A percentile compares a stretch with the other conserved stretches of the same genome.
phyloP scores from a whole-genome alignment of 129 eudicot genomes.

The Cynara cardunculus region DNA sequence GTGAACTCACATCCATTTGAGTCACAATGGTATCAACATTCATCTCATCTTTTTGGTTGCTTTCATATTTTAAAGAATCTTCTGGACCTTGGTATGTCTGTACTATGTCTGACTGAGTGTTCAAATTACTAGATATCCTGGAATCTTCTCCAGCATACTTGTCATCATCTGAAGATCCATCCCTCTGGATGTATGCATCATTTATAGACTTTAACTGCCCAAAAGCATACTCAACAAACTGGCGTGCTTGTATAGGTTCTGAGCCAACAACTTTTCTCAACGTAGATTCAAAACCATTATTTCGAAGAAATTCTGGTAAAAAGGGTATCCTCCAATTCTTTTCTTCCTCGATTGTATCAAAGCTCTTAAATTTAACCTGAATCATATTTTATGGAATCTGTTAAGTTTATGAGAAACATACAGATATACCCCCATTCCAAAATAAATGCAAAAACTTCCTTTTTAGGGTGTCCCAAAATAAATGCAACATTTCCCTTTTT shows the following conservation, averaged over 20 bases:
- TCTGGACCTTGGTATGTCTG: conserved; percentile 12
- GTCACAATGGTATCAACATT: conserved; percentile 22
- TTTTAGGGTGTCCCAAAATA: neutral
- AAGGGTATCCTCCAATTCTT: conserved; percentile 77
- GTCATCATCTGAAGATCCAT: conserved; percentile 21
- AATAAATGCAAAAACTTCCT: neutral
- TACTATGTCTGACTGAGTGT: conserved; percentile 15
- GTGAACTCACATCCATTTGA: conserved; percentile 28
- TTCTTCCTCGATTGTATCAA: conserved; percentile 71
- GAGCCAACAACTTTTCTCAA: conserved; percentile 71
- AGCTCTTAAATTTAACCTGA: conserved; percentile 83
- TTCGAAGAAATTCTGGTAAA: conserved; percentile 71
- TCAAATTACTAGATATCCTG: conserved; percentile 6
- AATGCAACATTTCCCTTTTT: neutral
- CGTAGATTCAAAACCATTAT: conserved; percentile 70
- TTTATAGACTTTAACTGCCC: conserved; percentile 74
- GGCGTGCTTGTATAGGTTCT: conserved; percentile 87
- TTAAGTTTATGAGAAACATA: neutral
- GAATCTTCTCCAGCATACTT: conserved; percentile 12
- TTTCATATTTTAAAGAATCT: conserved; percentile 24
- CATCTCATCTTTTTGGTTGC: conserved; percentile 3
- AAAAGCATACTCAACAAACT: conserved; percentile 88
- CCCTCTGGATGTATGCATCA: conserved; percentile 52
- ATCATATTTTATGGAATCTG: neutral
- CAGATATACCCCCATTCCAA: neutral